Evolutionary conservation across 2,329 filamentous ascomycete species (phyloP).

Genomic region (Plectosphaerella sp.): DNA sequence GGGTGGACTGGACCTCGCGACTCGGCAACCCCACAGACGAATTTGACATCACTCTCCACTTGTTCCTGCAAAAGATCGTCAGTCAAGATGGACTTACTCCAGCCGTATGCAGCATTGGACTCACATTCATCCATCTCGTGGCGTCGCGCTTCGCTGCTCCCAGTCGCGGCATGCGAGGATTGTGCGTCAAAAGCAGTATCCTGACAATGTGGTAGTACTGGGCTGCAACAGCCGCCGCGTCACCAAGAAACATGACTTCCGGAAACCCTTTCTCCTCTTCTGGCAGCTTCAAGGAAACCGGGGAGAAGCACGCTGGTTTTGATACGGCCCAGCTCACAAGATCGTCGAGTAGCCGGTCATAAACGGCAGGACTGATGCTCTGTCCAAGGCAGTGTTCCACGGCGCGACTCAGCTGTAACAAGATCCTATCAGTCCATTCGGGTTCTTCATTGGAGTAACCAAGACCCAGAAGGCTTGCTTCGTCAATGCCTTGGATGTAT

Average conservation of each 20-base stretch:
- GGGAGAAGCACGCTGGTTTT: neutral
- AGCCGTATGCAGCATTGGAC: neutral
- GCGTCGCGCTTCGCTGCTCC: constrained; percentile 11
- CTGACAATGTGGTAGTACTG: constrained; percentile 22
- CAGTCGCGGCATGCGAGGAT: constrained; percentile 17
- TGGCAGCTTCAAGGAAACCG: neutral
- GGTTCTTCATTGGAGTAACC: neutral
- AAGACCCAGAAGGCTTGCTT: neutral
- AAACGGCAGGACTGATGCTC: neutral
- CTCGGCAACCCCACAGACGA: constrained; percentile 20
- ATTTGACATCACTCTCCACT: constrained; percentile 15
- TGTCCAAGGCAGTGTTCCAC: neutral
- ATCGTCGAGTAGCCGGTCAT: neutral
- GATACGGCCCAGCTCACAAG: neutral
- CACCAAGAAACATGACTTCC: constrained; percentile 18
- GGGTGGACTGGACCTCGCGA: constrained; percentile 12
- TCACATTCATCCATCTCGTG: neutral
- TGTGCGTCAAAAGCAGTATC: constrained; percentile 18
- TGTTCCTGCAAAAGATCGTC: constrained; percentile 9
- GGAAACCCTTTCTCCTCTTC: constrained; percentile 11
- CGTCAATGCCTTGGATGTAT: neutral
- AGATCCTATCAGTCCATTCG: neutral
- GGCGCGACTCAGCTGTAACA: neutral
- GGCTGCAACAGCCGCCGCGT: constrained; percentile 16
- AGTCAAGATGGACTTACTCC: neutral